Conservation (phyloP, 768 basidiomycete species). For the Mycena rosella region DNA sequence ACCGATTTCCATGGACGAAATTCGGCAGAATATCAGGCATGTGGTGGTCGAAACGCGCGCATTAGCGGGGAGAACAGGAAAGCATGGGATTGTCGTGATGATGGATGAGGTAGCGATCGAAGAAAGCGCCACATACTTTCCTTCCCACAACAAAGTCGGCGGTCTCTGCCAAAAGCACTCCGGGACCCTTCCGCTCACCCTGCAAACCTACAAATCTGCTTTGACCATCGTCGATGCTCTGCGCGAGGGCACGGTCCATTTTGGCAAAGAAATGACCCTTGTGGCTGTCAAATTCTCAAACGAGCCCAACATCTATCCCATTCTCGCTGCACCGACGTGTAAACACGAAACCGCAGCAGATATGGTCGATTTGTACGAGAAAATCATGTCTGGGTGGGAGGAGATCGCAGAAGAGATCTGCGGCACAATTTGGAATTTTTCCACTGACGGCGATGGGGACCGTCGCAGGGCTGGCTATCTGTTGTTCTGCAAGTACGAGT, state of each 20-base stretch:
- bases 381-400: neutral
- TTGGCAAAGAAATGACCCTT: conserved; percentile 28
- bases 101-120: conserved; percentile 27
- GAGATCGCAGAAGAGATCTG: neutral
- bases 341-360: conserved; percentile 22
- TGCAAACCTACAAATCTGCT: conserved; percentile 10
- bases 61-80: neutral
- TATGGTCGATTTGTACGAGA: neutral
- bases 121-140: conserved; percentile 23
- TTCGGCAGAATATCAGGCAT: conserved; percentile 20
- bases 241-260: neutral
- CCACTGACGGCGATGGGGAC: neutral
- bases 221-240: neutral
- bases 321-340: conserved; percentile 31
- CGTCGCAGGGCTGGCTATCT: conserved; percentile 22
- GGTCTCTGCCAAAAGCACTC: conserved; percentile 35
- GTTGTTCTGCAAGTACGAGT: conserved; percentile 14
- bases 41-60: conserved; percentile 3
- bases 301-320: conserved; percentile 22
- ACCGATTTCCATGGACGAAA: neutral
- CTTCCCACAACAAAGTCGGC: conserved; percentile 18
- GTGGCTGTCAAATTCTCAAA: conserved; percentile 6
- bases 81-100: neutral
- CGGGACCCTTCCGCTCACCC: neutral
- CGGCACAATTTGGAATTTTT: conserved; percentile 30